These are phyloP conservation scores for Candolleomyces efflorescens DNA, from an alignment of 768 basidiomycete species.

Conservation along the genomic window DNA sequence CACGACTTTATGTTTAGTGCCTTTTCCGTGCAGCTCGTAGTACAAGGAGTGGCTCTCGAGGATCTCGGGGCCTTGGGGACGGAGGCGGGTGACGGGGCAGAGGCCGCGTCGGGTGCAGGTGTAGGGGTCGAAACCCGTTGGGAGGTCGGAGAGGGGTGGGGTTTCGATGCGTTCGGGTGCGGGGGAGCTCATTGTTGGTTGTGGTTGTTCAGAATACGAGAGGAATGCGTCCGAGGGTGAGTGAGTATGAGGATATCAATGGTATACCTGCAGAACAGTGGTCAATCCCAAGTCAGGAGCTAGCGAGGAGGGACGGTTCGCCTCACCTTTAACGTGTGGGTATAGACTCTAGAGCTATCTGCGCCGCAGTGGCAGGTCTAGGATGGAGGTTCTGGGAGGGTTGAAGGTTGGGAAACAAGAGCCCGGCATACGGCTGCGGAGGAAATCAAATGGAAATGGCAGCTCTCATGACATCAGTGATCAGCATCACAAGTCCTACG, in stretches of 20 bases:
- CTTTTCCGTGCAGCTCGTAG: constrained; percentile 67
- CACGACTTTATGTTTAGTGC: constrained; percentile 55
- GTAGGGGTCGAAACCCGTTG: constrained; percentile 51
- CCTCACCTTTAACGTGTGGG: not conserved
- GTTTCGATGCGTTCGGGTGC: not conserved
- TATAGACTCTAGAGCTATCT: not conserved
- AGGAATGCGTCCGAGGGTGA: too few species aligned
- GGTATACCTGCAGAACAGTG: not conserved
- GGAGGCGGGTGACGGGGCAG: constrained; percentile 63
- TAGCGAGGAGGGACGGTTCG: not conserved
- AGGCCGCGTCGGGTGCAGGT: constrained; percentile 69
- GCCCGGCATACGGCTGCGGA: not conserved
- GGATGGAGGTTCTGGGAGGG: not conserved
- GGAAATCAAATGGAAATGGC: not conserved
- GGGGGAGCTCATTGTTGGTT: not conserved
- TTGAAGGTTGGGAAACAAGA: not conserved
- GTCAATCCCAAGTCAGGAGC: too few species aligned
- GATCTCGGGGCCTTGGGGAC: constrained; percentile 38
- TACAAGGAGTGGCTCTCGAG: constrained; percentile 73
- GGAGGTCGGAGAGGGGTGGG: constrained; percentile 16
- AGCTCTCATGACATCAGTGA: not conserved
- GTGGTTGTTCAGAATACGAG: not conserved
- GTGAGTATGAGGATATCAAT: not conserved
- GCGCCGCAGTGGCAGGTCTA: not conserved
- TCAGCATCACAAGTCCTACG: not conserved